Percentiles rank a stretch among this genome's conserved stretches.
Conservation (phyloP, 257 asterid species). For the Fraxinus cuspidata region DNA sequence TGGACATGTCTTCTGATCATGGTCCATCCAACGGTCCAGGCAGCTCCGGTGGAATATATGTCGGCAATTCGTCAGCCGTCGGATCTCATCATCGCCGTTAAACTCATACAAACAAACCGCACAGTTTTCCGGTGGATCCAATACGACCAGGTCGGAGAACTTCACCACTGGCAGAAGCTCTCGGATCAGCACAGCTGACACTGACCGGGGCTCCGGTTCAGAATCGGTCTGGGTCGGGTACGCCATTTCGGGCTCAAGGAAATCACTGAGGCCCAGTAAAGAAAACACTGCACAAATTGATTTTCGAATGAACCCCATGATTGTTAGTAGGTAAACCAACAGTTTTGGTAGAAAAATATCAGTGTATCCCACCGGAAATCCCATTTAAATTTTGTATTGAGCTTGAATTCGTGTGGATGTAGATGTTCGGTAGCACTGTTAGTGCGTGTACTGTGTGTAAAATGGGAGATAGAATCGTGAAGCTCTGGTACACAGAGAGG, state of each 20-base stretch:
- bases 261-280: conserved; percentile 59
- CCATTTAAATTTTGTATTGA: conserved; percentile 42
- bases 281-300: conserved; percentile 38
- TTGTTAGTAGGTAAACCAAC: conserved; percentile 50
- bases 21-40: conserved; percentile 81
- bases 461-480: conserved; percentile 5
- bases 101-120: conserved; percentile 68
- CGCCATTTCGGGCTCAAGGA: conserved; percentile 54
- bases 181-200: conserved; percentile 55
- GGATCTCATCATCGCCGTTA: conserved; percentile 58
- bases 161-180: conserved; percentile 63
- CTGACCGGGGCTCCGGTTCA: conserved; percentile 33
- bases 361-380: conserved; percentile 81
- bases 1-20: conserved; percentile 75
- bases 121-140: conserved; percentile 51
- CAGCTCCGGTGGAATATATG: conserved; percentile 63
- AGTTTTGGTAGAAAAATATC: conserved; percentile 77
- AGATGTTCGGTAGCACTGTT: not conserved
- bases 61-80: conserved; percentile 56
- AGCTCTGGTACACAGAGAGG: not conserved
- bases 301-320: conserved; percentile 55
- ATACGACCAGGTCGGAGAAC: conserved; percentile 39
- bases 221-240: conserved; percentile 17
- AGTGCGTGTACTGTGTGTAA: conserved; percentile 21
- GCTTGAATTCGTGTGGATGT: not conserved